A percentile compares a stretch with the other conserved stretches of the same genome.
Conservation (phyloP, 2,329 filamentous ascomycete species). For the Septoria linicola region DNA sequence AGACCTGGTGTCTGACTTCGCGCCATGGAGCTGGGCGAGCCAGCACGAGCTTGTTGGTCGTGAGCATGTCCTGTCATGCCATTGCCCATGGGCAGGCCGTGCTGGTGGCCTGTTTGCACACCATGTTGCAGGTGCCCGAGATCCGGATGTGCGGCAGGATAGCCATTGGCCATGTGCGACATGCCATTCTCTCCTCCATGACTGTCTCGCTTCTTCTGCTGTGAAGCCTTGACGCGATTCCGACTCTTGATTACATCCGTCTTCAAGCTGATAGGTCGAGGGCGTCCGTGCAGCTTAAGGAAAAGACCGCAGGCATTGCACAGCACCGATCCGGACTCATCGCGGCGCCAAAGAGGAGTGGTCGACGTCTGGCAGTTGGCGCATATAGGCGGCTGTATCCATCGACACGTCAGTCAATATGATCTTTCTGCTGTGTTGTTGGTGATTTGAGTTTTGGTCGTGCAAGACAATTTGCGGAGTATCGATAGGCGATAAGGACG, state of each 20-base stretch:
- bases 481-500: constrained; percentile 14
- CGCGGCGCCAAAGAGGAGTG: constrained; percentile 93
- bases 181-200: constrained; percentile 23
- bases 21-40: constrained; percentile 8
- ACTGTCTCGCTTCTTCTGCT: constrained; percentile 61
- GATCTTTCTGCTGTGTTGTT: no score
- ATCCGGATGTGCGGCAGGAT: constrained; percentile 24
- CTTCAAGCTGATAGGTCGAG: constrained; percentile 93
- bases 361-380: constrained; percentile 96
- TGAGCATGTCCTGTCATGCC: constrained; percentile 16
- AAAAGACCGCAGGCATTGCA: constrained; percentile 99
- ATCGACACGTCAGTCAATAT: no score
- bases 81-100: constrained; percentile 24
- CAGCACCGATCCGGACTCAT: constrained; percentile 91
- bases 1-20: constrained; percentile 74
- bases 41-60: constrained; percentile 14
- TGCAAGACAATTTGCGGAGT: background rate
- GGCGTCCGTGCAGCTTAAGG: constrained; percentile 90
- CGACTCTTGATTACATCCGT: constrained; percentile 99
- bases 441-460: constrained; percentile 7
- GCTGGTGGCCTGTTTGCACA: constrained; percentile 16
- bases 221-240: constrained; percentile 91
- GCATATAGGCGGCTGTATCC: constrained; percentile 88
- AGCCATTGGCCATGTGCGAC: constrained; percentile 24
- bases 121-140: constrained; percentile 14